Evolutionary conservation across 352 stramenopile species (phyloP), one percentile per base, ranked within the genome.

Genomic region (Phytophthora constricta): DNA sequence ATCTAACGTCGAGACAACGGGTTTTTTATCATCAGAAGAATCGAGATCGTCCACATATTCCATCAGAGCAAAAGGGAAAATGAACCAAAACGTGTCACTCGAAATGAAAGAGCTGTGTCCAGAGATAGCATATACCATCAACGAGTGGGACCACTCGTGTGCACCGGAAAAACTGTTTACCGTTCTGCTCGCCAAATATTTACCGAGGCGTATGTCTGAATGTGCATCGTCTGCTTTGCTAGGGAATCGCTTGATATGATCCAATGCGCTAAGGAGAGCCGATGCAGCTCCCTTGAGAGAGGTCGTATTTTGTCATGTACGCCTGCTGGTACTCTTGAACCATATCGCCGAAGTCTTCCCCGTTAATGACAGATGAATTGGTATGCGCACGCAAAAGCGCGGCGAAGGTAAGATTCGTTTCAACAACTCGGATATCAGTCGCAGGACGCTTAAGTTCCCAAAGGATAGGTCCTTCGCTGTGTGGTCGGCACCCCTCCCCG

Each of bases 291-390:
- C 52, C 27, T 51, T 59, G 19, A 50, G 34, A 14, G 4, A 19
- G 22, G 17, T 59, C 23, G 5, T 59, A 34, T 28, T 50, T 59
- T 1, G 23, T 49, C 37, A 51, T 59, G 17, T 50, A 59, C 14
- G 52, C 52, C 13, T 61, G 53, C 11, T 61, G 53, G 13, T 61
- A 61, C 31, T 61, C 39, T 17, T 61, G 23, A 13, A 61, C 17
- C 53, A 61, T 45, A 5, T 61, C 53, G 4, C 53, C 53, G 16
- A n/a, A 51, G 41, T 61, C 27, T 45, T 61, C 41, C 5, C 53
- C 41, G 5, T 52, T 52, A 7, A 52, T 61, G 4, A 51, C 10
- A 1, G 53, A 52, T 4, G 39, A 20, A 22, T 61, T 61, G 0
- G 53, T 61, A 19, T 61, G 53, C 13, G 53, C 50, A 3, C 0